Evolutionary conservation across 2,329 filamentous ascomycete species (phyloP), one percentile per base, ranked within the genome.

Genomic region (Gaeumannomyces sp.): DNA sequence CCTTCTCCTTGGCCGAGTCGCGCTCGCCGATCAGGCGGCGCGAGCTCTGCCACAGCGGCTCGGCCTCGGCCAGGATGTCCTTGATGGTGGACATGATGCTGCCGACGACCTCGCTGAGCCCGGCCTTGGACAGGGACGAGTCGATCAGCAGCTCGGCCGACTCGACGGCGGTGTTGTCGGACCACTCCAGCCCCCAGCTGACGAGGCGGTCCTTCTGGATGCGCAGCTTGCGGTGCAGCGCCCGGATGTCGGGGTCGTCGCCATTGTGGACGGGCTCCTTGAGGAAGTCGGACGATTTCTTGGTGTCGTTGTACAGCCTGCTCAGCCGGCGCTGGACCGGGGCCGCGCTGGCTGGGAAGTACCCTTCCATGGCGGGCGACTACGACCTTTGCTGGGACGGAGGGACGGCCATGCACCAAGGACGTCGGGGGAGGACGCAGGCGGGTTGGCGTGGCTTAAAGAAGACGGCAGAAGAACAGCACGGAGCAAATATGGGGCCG

Each of bases 121-220:
- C 91, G 63, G 89, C 88, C 73, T 89, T 88, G 70, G 89, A 90
- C 11, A 89, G 79, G 19, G 85, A 86, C 71, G 88, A 85, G 71
- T 89, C 86, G 67, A 93, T 93, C 74, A 91, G 86, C 71, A 86
- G 84, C 68, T 76, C 74, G 66, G 73, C 71, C 19, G 73, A 73
- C 72, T 88, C 83, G 66, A 87, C 82, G 71, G 88, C 83, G 68
- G 81, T 84, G 22, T 88, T 86, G 73, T 93, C 90, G 65, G 87
- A 90, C 91, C 91, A 94, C 74, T 92, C 89, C 63, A 92, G 79
- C 0, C 90, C 91, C 91, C 91, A 94, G 66, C 87, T 89, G 66
- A 91, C 87, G 60, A 93, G 80, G 22, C 91, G 83, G 77, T 93
- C 89, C 74, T 91, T 92, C 71, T 93, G 91, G 69, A 93, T 92